Evolutionary conservation across 371 early-diverging fungal genomes (phyloP).

Genomic region (Mycotypha africana): DNA sequence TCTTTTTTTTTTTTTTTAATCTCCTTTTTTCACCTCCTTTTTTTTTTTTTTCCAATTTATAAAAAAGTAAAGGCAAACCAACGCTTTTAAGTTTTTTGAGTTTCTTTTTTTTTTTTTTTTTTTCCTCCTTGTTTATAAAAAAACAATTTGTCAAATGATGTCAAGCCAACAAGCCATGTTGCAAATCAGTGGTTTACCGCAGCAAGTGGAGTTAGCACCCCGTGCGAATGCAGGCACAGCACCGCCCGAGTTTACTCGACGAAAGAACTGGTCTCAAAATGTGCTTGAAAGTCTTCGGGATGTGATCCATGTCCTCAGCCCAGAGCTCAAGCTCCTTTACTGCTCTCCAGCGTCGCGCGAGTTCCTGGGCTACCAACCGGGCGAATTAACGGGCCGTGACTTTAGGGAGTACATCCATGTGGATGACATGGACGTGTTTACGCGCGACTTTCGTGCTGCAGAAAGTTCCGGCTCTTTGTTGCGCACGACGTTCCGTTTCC

Average conservation of each 20-base stretch:
- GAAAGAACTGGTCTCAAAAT: conserved; percentile 44
- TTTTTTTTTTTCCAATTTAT: too few relatives aligned
- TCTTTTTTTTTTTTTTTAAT: too few relatives aligned
- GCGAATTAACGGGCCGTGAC: conserved; percentile 14
- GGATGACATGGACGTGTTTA: conserved; percentile 19
- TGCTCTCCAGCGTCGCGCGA: conserved; percentile 33
- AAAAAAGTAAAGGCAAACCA: too few relatives aligned
- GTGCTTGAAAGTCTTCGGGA: conserved; percentile 51
- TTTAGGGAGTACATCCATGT: conserved; percentile 23
- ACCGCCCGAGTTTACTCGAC: conserved; percentile 37
- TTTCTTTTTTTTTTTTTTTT: too few relatives aligned
- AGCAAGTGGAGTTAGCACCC: too few relatives aligned
- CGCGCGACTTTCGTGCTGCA: conserved; percentile 18
- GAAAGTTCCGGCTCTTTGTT: conserved; percentile 3
- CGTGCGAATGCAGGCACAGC: too few relatives aligned
- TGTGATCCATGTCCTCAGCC: conserved; percentile 21
- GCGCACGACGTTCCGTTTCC: conserved; percentile 9
- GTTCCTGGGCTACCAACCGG: conserved; percentile 42
- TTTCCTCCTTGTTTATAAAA: too few relatives aligned
- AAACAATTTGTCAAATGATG: too few relatives aligned
- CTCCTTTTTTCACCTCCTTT: too few relatives aligned
- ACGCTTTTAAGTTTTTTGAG: too few relatives aligned
- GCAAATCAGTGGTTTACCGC: too few relatives aligned
- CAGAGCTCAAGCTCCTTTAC: conserved; percentile 14
- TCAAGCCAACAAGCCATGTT: too few relatives aligned